phyloP scores from a whole-genome alignment of 2,329 filamentous ascomycete genomes.

The Fusarium tjaetaba region DNA sequence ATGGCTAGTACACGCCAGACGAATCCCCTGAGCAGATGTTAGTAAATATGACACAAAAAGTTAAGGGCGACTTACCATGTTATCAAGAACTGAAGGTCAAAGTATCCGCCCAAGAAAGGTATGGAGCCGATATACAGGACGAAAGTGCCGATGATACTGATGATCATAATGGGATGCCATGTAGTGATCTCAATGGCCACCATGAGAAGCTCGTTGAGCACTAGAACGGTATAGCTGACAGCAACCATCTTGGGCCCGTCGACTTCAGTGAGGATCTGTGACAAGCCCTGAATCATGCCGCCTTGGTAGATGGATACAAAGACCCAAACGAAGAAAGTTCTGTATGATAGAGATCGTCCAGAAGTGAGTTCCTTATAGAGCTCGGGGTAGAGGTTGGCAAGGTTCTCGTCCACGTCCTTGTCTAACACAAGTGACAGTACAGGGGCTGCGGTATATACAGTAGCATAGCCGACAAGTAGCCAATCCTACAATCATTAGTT shows the following conservation, averaged over 20 bases:
- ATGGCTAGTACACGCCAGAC: slow-evolving; percentile 89
- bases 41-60: slow-evolving; percentile 9
- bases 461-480: slow-evolving; percentile 96
- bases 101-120: slow-evolving; percentile 90
- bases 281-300: slow-evolving; percentile 92
- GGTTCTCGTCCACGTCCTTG: slow-evolving; percentile 90
- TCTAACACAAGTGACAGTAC: slow-evolving; percentile 95
- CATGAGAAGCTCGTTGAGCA: slow-evolving; percentile 97
- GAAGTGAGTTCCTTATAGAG: slow-evolving; percentile 97
- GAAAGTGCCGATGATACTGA: slow-evolving; percentile 84
- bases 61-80: slow-evolving; percentile 63
- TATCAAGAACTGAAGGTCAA: slow-evolving; percentile 82
- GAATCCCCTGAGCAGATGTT: slow-evolving; percentile 70
- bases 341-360: slow-evolving; percentile 86
- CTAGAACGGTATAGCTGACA: slow-evolving; percentile 89
- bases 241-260: slow-evolving; percentile 82
- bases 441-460: slow-evolving; percentile 91
- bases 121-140: slow-evolving; percentile 82
- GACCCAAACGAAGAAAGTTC: slow-evolving; percentile 97
- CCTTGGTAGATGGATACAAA: slow-evolving; percentile 95
- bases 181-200: slow-evolving; percentile 96
- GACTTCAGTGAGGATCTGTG: slow-evolving; percentile 85
- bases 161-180: slow-evolving; percentile 94
- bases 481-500: slow-evolving; percentile 70
- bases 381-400: slow-evolving; percentile 95